Evolutionary conservation across 1,284 basidiomycete species (phyloP).

Genomic region (Cryptococcus maquisensis): DNA sequence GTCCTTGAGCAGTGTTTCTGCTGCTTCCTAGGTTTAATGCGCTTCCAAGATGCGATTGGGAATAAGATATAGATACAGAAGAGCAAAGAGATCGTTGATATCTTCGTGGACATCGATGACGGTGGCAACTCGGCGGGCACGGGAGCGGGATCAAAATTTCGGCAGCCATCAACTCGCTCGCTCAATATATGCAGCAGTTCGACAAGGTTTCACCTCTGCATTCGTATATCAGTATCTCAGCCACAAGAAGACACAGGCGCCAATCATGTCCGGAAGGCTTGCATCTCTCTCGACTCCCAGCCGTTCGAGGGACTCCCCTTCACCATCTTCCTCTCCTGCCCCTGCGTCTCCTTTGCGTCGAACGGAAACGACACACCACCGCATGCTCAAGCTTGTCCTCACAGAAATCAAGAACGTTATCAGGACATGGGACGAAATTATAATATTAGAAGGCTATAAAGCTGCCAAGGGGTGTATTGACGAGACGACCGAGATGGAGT

Average conservation of each 20-base stretch:
- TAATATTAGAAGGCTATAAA: conserved; percentile 36
- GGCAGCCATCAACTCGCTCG: not conserved
- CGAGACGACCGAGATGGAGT: conserved; percentile 25
- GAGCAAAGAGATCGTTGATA: not conserved
- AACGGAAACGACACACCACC: conserved; percentile 40
- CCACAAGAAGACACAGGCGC: too few relatives aligned
- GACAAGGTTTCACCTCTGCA: too few relatives aligned
- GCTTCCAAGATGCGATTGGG: too few relatives aligned
- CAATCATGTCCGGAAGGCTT: conserved; percentile 13
- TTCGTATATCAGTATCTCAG: too few relatives aligned
- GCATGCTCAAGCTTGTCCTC: conserved; percentile 40
- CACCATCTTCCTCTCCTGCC: conserved; percentile 43
- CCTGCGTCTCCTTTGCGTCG: conserved; percentile 8
- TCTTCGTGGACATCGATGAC: too few relatives aligned
- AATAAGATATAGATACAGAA: not conserved
- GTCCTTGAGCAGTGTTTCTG: too few relatives aligned
- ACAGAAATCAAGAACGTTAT: conserved; percentile 28
- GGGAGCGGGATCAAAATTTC: not conserved
- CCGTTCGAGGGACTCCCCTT: conserved; percentile 49
- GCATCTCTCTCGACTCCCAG: conserved; percentile 53
- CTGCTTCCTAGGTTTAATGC: too few relatives aligned
- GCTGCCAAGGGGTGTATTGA: conserved; percentile 38
- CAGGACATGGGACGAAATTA: conserved; percentile 42
- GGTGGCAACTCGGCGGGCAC: too few relatives aligned
- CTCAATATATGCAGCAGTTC: too few relatives aligned